A percentile compares a stretch with the other conserved stretches of the same genome.
Conservation (phyloP, 208 protist species). For the Acanthamoeba lenticulata region DNA sequence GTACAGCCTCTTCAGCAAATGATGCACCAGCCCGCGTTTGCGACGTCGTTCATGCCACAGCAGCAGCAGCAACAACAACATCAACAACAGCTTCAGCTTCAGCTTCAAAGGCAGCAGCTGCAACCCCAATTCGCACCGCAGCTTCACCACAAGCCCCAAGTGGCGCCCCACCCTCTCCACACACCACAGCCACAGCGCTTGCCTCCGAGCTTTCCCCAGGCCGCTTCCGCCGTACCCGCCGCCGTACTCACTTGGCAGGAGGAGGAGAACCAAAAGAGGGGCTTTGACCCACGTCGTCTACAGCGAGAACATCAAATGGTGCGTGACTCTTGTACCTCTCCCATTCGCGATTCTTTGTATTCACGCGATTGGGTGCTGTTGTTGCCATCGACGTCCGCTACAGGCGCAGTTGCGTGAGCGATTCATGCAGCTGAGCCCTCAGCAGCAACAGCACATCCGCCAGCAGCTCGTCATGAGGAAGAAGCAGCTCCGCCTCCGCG, state of each 20-base stretch:
- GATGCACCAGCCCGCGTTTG: background rate
- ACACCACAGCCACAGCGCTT: background rate
- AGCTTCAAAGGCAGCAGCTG: background rate
- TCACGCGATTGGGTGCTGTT: background rate
- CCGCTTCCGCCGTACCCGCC: background rate
- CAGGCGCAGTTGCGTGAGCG: background rate
- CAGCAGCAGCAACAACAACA: background rate
- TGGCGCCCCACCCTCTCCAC: background rate
- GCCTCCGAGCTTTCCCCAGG: background rate
- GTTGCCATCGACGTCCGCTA: background rate
- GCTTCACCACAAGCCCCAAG: background rate
- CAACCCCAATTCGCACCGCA: background rate
- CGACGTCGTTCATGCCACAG: too few relatives aligned
- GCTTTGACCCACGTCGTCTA: background rate
- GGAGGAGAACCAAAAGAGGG: constrained; percentile 4
- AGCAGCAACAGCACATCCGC: constrained; percentile 1
- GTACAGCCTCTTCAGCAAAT: too few relatives aligned
- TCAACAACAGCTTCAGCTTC: too few relatives aligned
- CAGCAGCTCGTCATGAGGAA: constrained; percentile 13
- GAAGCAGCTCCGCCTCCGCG: background rate
- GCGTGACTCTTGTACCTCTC: background rate
- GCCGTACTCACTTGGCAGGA: background rate
- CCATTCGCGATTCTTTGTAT: background rate
- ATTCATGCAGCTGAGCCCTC: background rate
- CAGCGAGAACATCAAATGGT: background rate